Evolutionary conservation across 2,329 filamentous ascomycete genomes (phyloP), one percentile per base, ranked within the genome.

Genomic region (Penicillium rolfsii): DNA sequence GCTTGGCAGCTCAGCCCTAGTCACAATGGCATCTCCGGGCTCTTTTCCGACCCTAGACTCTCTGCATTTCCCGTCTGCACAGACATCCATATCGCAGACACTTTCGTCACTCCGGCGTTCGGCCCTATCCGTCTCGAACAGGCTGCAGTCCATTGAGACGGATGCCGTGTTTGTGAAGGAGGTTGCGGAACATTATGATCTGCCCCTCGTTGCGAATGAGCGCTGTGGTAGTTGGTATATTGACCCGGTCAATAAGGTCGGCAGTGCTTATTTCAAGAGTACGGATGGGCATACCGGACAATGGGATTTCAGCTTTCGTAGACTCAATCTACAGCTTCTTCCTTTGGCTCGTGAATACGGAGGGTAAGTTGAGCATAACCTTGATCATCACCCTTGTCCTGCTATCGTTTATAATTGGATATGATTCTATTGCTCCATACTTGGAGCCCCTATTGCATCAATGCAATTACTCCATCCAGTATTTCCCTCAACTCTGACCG

Each of bases 161-260:
- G 95, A 98, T 76, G 89, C 92, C 8, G 75, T 75, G 1, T 98
- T 97, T 74, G 91, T 95, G 24, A 75, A 80, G 26, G 73, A 80
- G 7, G 88, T 92, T 0, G 74, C 77, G 19, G 68, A 75, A 14
- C 71, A 77, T 52, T 77, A 82, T 67, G 65, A 70, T 3, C 80
- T 94, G 1, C 92, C 93, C 0, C 81, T 98, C 1, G 82, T 98
- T 14, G 93, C 94, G 33, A 99, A 99, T 73, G 93, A 98, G 80
- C 86, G 95, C 61, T 98, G 95, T 75, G 95, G 95, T 0, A 94
- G 91, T 77, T 99, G 95, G 95, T 98, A 98, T 75, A 90, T 98
- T 28, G 77, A 80, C 2, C 89, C 89, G 0, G 76, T 76, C 7
- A 71, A 71, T 28, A 95, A 94, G 76, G 78, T 74, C 1, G 90